Conservation (phyloP, 129 eudicot species). For the Sambucus nigra region DNA sequence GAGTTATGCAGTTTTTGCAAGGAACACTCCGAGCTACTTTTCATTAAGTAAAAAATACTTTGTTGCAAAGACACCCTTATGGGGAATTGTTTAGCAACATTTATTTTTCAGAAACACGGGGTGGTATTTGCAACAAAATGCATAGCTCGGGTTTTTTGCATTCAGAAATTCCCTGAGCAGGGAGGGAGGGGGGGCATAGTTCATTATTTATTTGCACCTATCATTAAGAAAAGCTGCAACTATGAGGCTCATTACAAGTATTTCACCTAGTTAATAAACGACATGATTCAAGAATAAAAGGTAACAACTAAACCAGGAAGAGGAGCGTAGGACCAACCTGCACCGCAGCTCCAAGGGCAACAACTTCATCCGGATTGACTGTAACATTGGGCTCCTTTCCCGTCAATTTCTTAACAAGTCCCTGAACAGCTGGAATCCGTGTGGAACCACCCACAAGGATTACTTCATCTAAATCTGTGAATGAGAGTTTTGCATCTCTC, state of each 20-base stretch:
- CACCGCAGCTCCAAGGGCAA: conserved; percentile 98
- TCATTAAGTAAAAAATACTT: too few relatives aligned
- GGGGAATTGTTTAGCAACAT: too few relatives aligned
- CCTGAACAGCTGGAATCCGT: conserved; percentile 98
- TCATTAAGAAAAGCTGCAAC: too few relatives aligned
- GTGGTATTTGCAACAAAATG: too few relatives aligned
- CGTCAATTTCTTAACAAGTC: conserved; percentile 73
- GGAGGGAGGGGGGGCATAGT: too few relatives aligned
- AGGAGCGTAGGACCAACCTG: conserved; percentile 37
- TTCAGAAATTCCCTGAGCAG: too few relatives aligned
- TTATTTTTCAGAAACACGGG: too few relatives aligned
- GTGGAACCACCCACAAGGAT: conserved; percentile 99
- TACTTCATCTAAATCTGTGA: conserved; percentile 85
- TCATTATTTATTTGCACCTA: too few relatives aligned
- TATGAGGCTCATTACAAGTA: background rate
- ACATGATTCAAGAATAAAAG: background rate
- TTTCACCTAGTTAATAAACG: background rate
- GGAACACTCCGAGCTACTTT: too few relatives aligned
- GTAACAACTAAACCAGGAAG: background rate
- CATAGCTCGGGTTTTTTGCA: too few relatives aligned
- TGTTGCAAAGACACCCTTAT: too few relatives aligned
- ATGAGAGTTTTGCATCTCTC: conserved; percentile 90
- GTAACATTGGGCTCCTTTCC: conserved; percentile 97
- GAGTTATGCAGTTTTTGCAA: too few relatives aligned
- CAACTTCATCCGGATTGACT: conserved; percentile 98